phyloP scores from a whole-genome alignment of 2,329 filamentous ascomycete genomes.

The Aspergillus sojae region DNA sequence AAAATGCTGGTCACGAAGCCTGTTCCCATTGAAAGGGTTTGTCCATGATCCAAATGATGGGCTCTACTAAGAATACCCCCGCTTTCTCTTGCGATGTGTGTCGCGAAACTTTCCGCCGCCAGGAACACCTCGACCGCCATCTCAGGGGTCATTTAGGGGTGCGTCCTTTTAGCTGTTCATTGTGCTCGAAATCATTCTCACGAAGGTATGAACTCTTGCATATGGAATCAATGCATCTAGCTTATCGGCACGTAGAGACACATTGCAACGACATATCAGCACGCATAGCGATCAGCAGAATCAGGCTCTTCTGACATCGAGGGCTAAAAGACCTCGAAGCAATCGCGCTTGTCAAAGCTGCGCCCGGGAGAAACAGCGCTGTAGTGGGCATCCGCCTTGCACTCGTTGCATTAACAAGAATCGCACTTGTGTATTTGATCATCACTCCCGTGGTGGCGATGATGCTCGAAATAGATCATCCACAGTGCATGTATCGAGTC shows the following conservation, averaged over 20 bases:
- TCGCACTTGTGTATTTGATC: neutral
- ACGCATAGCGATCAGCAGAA: neutral
- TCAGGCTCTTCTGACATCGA: neutral
- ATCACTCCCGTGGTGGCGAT: neutral
- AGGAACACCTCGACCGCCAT: neutral
- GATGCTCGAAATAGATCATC: neutral
- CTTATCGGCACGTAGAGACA: neutral
- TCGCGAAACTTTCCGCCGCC: conserved; percentile 3
- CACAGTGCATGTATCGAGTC: neutral
- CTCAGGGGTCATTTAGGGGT: neutral
- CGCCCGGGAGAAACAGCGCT: neutral
- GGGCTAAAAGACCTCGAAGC: neutral
- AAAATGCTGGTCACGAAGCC: neutral
- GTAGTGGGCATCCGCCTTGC: neutral
- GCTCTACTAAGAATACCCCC: neutral
- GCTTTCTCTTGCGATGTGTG: neutral
- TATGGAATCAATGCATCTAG: neutral
- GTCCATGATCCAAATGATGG: neutral
- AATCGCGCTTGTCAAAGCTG: neutral
- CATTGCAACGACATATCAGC: neutral
- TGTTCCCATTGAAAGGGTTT: neutral
- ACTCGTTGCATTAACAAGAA: neutral
- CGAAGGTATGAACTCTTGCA: neutral
- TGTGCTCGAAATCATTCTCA: neutral
- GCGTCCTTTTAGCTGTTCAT: neutral